These are phyloP conservation scores for Macrotyloma uniflorum DNA, from an alignment of 306 rosid genomes.

Conservation along the genomic window DNA sequence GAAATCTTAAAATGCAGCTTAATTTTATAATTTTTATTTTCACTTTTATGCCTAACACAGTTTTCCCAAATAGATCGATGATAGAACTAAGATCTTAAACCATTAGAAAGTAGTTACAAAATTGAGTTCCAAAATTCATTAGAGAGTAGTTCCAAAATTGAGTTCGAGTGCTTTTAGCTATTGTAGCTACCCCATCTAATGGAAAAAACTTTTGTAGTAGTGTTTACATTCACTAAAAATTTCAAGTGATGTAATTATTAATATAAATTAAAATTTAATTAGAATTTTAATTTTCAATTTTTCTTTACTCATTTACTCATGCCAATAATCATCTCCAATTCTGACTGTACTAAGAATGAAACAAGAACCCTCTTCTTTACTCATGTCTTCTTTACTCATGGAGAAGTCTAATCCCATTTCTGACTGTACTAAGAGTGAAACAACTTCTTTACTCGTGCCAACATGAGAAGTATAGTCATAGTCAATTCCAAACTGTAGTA, in stretches of 20 bases:
- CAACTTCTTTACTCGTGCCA: too few relatives aligned
- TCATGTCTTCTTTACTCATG: too few relatives aligned
- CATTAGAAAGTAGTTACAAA: conserved; percentile 4
- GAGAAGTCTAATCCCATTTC: too few relatives aligned
- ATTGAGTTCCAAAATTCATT: too few relatives aligned
- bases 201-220: not conserved
- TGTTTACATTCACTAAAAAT: too few relatives aligned
- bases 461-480: too few relatives aligned
- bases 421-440: too few relatives aligned
- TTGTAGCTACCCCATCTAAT: not conserved
- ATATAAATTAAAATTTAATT: not conserved
- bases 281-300: not conserved
- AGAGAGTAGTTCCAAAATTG: not conserved
- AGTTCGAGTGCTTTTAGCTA: not conserved
- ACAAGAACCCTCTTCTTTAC: too few relatives aligned
- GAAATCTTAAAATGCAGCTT: conserved; percentile 13
- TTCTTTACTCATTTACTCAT: too few relatives aligned
- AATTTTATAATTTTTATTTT: not conserved
- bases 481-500: too few relatives aligned
- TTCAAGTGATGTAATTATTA: not conserved
- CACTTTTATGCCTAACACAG: too few relatives aligned
- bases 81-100: not conserved
- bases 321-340: not conserved
- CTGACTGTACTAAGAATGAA: not conserved
- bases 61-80: not conserved